Conservation (phyloP, 345 rosid genomes). For the Dovyalis caffra region DNA sequence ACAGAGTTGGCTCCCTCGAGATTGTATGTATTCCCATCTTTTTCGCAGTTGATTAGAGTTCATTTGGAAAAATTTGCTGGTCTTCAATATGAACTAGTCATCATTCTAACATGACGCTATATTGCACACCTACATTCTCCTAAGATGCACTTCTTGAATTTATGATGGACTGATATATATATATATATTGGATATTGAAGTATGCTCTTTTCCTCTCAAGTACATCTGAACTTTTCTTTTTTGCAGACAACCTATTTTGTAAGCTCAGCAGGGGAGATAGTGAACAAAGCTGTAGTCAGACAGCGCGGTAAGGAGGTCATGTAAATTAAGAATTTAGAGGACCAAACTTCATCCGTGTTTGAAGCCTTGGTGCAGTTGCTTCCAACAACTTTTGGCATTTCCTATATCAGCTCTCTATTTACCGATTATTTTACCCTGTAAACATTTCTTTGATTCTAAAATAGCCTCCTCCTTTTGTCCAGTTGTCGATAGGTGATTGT, state of each 20-base stretch:
- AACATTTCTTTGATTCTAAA: neutral
- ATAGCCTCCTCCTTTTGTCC: neutral
- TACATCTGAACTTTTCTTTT: neutral
- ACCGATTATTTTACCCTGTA: no score
- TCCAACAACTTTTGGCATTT: neutral
- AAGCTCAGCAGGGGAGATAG: constrained; percentile 44
- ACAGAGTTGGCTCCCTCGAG: constrained; percentile 54
- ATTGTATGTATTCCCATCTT: constrained; percentile 47
- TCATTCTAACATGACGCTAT: neutral
- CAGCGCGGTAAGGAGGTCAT: constrained; percentile 47
- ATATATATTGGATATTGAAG: neutral
- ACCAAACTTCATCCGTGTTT: neutral
- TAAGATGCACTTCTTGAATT: neutral
- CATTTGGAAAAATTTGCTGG: neutral
- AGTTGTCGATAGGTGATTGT: neutral
- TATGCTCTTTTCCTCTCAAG: neutral
- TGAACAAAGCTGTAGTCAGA: constrained; percentile 37
- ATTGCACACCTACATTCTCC: neutral
- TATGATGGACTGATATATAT: neutral
- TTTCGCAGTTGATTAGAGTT: neutral
- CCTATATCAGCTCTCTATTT: neutral
- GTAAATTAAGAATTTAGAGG: constrained; percentile 22
- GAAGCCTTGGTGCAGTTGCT: neutral
- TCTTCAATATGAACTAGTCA: neutral
- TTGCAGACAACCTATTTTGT: constrained; percentile 62